phyloP scores from a whole-genome alignment of 768 basidiomycete species.

The Termitomyces sp. region DNA sequence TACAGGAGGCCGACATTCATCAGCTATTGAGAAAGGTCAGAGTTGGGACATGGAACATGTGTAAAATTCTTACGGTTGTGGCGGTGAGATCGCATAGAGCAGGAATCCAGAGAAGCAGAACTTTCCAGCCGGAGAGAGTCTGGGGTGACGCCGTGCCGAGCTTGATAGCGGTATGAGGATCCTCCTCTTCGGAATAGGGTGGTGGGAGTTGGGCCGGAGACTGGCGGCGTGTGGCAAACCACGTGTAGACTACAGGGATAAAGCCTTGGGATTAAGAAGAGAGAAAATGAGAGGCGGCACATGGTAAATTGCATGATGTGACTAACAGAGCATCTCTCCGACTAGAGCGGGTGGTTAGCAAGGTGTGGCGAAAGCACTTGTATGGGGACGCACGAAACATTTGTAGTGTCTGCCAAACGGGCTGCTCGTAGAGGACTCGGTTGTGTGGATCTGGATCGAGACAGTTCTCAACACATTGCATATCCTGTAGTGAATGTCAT shows the following conservation, averaged over 20 bases:
- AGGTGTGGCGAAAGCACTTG: constrained; percentile 16
- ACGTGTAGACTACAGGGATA: constrained; percentile 76
- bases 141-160: constrained; percentile 28
- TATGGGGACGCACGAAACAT: constrained; percentile 70
- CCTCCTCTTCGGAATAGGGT: constrained; percentile 44
- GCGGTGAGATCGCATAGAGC: constrained; percentile 88
- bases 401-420: constrained; percentile 88
- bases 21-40: constrained; percentile 34
- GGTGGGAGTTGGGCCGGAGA: constrained; percentile 56
- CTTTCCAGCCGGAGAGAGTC: constrained; percentile 60
- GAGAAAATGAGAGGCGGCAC: constrained; percentile 19
- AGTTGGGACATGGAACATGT: constrained; percentile 1
- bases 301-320: constrained; percentile 21
- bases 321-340: constrained; percentile 92
- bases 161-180: constrained; percentile 33
- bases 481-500: constrained; percentile 71
- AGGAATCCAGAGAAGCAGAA: constrained; percentile 83
- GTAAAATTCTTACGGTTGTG: constrained; percentile 62
- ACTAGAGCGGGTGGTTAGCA: constrained; percentile 44
- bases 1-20: constrained; percentile 97
- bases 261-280: constrained; percentile 55
- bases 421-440: constrained; percentile 86
- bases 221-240: constrained; percentile 46
- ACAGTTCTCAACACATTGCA: constrained; percentile 99
- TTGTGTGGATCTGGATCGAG: constrained; percentile 52